Evolutionary conservation across 495 filamentous ascomycete species (phyloP).

Genomic region (Copromyces sp.): DNA sequence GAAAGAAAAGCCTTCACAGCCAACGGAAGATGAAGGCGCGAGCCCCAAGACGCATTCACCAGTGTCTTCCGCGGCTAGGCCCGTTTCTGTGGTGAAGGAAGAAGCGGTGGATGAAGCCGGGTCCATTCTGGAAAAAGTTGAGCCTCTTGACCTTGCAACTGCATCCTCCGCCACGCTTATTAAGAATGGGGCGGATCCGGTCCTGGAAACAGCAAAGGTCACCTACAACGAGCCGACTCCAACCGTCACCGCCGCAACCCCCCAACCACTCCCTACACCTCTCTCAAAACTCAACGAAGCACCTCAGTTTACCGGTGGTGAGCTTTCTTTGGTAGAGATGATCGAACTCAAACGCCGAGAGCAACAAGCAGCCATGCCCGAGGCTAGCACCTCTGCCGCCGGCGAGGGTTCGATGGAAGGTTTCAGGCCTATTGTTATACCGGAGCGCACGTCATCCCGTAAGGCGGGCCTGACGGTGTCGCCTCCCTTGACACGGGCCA

Average conservation of each 20-base stretch:
- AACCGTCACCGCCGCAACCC: background rate
- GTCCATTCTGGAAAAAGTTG: slow-evolving; percentile 42
- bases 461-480: slow-evolving; percentile 38
- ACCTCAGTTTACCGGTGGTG: background rate
- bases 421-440: slow-evolving; percentile 4
- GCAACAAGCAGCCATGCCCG: slow-evolving; percentile 24
- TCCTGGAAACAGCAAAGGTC: background rate
- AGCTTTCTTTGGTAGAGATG: slow-evolving; percentile 36
- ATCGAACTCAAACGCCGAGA: slow-evolving; percentile 39
- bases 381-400: slow-evolving; percentile 9
- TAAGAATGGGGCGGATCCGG: slow-evolving; percentile 5
- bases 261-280: background rate
- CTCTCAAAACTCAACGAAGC: background rate
- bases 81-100: slow-evolving; percentile 10
- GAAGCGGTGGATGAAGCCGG: slow-evolving; percentile 9
- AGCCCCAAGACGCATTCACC: slow-evolving; percentile 10
- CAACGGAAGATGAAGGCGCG: background rate
- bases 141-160: slow-evolving; percentile 64
- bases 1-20: background rate
- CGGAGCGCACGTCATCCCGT: slow-evolving; percentile 34
- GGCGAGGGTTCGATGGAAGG: slow-evolving; percentile 8
- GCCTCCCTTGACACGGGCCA: slow-evolving; percentile 57
- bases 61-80: slow-evolving; percentile 15
- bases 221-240: slow-evolving; percentile 4
- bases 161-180: slow-evolving; percentile 22